Evolutionary conservation across 2,329 filamentous ascomycete species (phyloP), one percentile per base, ranked within the genome.

Genomic region (Ophiostoma tasmaniense): DNA sequence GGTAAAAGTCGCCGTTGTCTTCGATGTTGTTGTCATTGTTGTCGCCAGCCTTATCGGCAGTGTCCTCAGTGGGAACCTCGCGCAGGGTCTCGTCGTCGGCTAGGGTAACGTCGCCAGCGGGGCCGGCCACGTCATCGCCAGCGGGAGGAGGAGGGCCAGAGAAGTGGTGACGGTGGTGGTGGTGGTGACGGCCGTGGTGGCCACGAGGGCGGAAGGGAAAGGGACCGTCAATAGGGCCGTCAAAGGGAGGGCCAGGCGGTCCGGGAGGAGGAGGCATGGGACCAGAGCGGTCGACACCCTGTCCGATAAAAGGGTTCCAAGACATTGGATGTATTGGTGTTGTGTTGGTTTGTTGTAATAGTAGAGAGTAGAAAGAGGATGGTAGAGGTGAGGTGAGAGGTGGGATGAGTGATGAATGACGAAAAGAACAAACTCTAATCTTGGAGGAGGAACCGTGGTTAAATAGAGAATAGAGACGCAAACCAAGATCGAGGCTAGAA

Each of bases 141-240:
- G 55, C 59, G 17, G 62, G 62, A 55, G 66, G 69, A 5, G 62
- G 68, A n/a, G 66, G 71, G 22, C 70, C 72, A 52, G n/a, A 52
- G 61, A 22, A 37, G 37, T 64, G 67, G 52, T 50, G 66, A 64
- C 30, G 66, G 69, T 68, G 28, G 69, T 52, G 28, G 69, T 52
- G 68, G 70, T 68, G 28, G 69, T 52, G 68, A 66, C 39, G 68
- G 72, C n/a, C 70, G 52, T 62, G 67, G 71, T 37, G 74, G 69
- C 42, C 73, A 6, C 30, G 61, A 33, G 69, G 67, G 6, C 69
- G 69, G 64, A 67, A 70, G 22, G 67, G 52, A 22, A 67, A 45
- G 10, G 73, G 64, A 71, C 80, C 79, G 69, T 81, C 80, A 68
- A 80, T 77, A 64, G 75, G 75, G 59, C 35, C 35, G 37, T 39